A percentile compares a stretch with the other conserved stretches of the same genome.
Evolutionary conservation across 2,329 filamentous ascomycete species (phyloP).

Genomic region (Venturia asperata): DNA sequence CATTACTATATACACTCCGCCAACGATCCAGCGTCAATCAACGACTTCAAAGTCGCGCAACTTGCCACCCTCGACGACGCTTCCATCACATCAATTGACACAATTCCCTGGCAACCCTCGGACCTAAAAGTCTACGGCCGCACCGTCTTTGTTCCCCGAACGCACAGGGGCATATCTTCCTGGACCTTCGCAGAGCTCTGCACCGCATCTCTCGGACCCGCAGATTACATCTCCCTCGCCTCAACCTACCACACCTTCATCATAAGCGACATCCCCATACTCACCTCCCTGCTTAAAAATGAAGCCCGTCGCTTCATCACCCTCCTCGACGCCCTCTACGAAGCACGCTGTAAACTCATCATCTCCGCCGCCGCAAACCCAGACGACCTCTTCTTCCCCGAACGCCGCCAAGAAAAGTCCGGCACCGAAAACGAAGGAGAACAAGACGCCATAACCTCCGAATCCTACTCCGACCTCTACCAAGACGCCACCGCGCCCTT

Average conservation of each 20-base stretch:
- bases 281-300: slow-evolving; percentile 65
- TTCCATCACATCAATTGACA: not conserved
- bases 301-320: slow-evolving; percentile 76
- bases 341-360: slow-evolving; percentile 70
- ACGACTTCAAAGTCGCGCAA: slow-evolving; percentile 7
- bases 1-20: not conserved
- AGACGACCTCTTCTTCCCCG: slow-evolving; percentile 72
- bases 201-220: slow-evolving; percentile 59
- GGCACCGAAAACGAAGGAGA: slow-evolving; percentile 23
- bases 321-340: slow-evolving; percentile 71
- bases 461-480: slow-evolving; percentile 66
- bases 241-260: slow-evolving; percentile 74
- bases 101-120: slow-evolving; percentile 39
- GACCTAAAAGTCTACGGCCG: slow-evolving; percentile 56
- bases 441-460: slow-evolving; percentile 53
- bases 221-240: slow-evolving; percentile 75
- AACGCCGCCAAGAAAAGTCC: slow-evolving; percentile 28
- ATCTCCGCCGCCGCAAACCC: slow-evolving; percentile 61
- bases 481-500: slow-evolving; percentile 72
- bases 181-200: slow-evolving; percentile 67
- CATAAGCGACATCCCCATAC: slow-evolving; percentile 60
- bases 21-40: not conserved
- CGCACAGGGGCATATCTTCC: slow-evolving; percentile 50
- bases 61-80: not conserved
- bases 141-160: slow-evolving; percentile 50